Percentiles rank a stretch among this genome's conserved stretches.
phyloP scores from a whole-genome alignment of 1,284 basidiomycete species.

The Microbotryum silenes-acaulis region DNA sequence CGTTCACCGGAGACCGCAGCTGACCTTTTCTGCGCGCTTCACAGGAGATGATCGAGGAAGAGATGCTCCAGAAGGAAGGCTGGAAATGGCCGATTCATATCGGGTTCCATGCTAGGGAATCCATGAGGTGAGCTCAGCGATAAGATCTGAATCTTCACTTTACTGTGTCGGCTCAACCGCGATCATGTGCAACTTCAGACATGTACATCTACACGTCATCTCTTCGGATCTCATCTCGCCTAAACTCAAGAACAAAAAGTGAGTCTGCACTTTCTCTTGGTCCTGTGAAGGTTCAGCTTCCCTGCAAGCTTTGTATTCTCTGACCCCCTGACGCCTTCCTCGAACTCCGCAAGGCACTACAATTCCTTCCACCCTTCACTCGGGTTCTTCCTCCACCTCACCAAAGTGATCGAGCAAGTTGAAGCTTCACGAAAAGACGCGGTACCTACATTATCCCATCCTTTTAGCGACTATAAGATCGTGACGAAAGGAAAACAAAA shows the following conservation, averaged over 20 bases:
- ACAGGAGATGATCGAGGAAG: slow-evolving; percentile 43
- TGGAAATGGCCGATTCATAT: slow-evolving; percentile 70
- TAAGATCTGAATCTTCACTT: too few species aligned
- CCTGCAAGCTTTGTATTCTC: too few species aligned
- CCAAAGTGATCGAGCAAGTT: slow-evolving; percentile 67
- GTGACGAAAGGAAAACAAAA: too few species aligned
- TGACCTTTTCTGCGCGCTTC: too few species aligned
- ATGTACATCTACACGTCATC: slow-evolving; percentile 78
- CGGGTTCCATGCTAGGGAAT: slow-evolving; percentile 78
- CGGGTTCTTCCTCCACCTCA: slow-evolving; percentile 77
- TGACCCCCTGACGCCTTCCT: neutral
- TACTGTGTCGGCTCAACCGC: slow-evolving; percentile 7
- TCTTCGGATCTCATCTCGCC: slow-evolving; percentile 66
- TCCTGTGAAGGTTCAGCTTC: too few species aligned
- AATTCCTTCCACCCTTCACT: slow-evolving; percentile 82
- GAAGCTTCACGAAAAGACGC: slow-evolving; percentile 39
- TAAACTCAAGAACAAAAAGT: slow-evolving; percentile 70
- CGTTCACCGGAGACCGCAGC: neutral
- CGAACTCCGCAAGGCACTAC: slow-evolving; percentile 62
- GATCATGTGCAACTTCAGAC: slow-evolving; percentile 46
- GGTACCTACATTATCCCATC: too few species aligned
- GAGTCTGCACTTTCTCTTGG: neutral
- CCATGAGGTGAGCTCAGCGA: slow-evolving; percentile 45
- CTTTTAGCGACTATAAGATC: too few species aligned
- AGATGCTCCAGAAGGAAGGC: slow-evolving; percentile 71